phyloP scores from a whole-genome alignment of 2,329 filamentous ascomycete species.

The Neonectria magnoliae region DNA sequence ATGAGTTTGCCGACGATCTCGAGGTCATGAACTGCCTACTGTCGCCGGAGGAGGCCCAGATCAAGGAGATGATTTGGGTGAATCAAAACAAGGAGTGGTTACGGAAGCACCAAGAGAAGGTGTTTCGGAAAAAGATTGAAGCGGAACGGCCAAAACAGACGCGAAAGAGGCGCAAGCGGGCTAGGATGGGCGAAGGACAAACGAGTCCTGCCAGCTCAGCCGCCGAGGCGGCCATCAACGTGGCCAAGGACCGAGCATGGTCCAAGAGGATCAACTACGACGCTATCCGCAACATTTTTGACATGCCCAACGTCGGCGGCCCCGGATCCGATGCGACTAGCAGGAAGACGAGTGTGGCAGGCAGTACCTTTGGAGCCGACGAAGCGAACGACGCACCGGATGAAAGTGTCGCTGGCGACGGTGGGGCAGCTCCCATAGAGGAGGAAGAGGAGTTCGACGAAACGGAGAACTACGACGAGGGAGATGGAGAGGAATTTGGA shows the following conservation, averaged over 20 bases:
- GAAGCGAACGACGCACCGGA: constrained; percentile 49
- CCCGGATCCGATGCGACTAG: constrained; percentile 63
- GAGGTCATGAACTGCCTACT: constrained; percentile 87
- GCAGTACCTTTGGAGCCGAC: constrained; percentile 49
- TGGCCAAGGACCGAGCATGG: constrained; percentile 73
- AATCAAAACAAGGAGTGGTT: constrained; percentile 96
- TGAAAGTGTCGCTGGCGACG: constrained; percentile 50
- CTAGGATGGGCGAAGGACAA: constrained; percentile 72
- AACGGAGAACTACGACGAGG: constrained; percentile 45
- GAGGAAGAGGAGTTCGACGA: constrained; percentile 51
- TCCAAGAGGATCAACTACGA: constrained; percentile 82
- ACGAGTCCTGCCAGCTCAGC: constrained; percentile 73
- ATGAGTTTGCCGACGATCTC: constrained; percentile 89
- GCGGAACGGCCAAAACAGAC: constrained; percentile 65
- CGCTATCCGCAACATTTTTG: constrained; percentile 67
- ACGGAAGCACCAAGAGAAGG: constrained; percentile 84
- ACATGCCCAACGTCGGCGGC: constrained; percentile 54
- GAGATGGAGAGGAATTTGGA: constrained; percentile 46
- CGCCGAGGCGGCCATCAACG: constrained; percentile 74
- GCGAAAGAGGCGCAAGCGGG: constrained; percentile 64
- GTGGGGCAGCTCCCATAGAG: constrained; percentile 45
- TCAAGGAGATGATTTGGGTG: constrained; percentile 94
- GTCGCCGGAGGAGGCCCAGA: constrained; percentile 74
- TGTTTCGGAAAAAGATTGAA: constrained; percentile 76
- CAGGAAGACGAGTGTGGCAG: constrained; percentile 52